A percentile compares a stretch with the other conserved stretches of the same genome.
Conservation (phyloP, 2,329 filamentous ascomycete genomes). For the Ceratocystis cacaofunesta region DNA sequence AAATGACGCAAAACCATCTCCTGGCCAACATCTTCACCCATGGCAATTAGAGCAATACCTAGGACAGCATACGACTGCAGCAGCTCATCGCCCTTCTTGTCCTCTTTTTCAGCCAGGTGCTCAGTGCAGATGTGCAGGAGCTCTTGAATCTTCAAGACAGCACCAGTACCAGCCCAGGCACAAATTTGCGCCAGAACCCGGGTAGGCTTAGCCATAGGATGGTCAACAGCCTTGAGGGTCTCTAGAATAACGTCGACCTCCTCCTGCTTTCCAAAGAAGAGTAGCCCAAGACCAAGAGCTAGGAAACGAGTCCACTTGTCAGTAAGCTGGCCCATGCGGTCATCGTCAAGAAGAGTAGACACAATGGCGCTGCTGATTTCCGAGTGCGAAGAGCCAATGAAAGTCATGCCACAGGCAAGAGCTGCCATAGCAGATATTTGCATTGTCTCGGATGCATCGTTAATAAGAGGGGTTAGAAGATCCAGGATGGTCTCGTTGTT, state of each 20-base stretch:
- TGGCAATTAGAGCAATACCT: constrained; percentile 83
- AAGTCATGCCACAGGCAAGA: constrained; percentile 75
- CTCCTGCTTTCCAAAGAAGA: constrained; percentile 94
- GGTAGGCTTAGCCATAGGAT: constrained; percentile 93
- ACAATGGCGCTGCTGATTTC: constrained; percentile 88
- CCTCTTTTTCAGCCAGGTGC: constrained; percentile 83
- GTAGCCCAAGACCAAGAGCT: constrained; percentile 76
- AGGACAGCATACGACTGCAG: constrained; percentile 93
- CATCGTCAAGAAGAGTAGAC: constrained; percentile 83
- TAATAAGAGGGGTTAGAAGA: constrained; percentile 70
- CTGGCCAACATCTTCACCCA: constrained; percentile 96
- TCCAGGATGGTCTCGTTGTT: constrained; percentile 84
- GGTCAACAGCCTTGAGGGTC: constrained; percentile 90
- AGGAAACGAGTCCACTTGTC: constrained; percentile 98
- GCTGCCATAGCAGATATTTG: constrained; percentile 94
- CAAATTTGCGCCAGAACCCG: constrained; percentile 90
- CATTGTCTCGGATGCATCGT: constrained; percentile 75
- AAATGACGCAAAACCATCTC: constrained; percentile 98
- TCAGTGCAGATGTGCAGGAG: constrained; percentile 96
- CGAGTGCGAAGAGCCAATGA: constrained; percentile 80
- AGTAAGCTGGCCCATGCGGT: constrained; percentile 76
- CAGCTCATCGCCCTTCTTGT: constrained; percentile 89
- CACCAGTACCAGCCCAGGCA: constrained; percentile 93
- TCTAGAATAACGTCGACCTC: constrained; percentile 97
- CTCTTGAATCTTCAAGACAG: constrained; percentile 93